Evolutionary conservation across 1,284 basidiomycete genomes (phyloP).

Genomic region (Austroboletus rostrupii): DNA sequence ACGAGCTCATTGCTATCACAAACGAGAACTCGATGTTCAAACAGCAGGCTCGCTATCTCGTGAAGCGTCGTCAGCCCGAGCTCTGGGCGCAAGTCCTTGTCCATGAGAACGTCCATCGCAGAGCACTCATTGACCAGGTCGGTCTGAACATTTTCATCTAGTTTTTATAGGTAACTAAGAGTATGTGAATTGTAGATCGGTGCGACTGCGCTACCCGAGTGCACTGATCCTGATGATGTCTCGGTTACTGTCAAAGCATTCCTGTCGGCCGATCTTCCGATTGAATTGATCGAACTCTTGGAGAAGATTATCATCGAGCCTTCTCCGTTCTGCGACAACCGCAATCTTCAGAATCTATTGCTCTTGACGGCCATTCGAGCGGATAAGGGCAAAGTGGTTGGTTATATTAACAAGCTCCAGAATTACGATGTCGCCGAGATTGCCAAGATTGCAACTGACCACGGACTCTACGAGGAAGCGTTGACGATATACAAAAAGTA

Average conservation of each 20-base stretch:
- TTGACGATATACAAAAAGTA: constrained; percentile 96
- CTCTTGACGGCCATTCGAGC: constrained; percentile 95
- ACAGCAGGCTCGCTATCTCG: constrained; percentile 97
- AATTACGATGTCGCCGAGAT: constrained; percentile 96
- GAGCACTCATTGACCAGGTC: constrained; percentile 93
- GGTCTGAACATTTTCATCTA: constrained; percentile 8
- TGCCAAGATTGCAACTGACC: constrained; percentile 94
- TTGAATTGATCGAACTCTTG: constrained; percentile 94
- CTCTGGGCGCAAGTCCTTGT: constrained; percentile 96
- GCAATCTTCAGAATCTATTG: constrained; percentile 91
- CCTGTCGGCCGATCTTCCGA: constrained; percentile 94
- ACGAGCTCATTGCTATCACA: constrained; percentile 95
- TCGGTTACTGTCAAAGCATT: constrained; percentile 99
- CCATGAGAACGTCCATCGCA: constrained; percentile 88
- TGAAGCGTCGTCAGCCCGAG: constrained; percentile 93
- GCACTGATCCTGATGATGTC: constrained; percentile 97
- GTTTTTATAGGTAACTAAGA: neutral
- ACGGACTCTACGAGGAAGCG: constrained; percentile 95
- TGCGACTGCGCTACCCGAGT: constrained; percentile 94
- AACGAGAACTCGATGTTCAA: constrained; percentile 99
- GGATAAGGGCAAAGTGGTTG: constrained; percentile 98
- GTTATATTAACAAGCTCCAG: constrained; percentile 96
- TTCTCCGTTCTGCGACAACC: constrained; percentile 97
- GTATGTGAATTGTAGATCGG: constrained; percentile 57
- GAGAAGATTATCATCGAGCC: constrained; percentile 99